Evolutionary conservation across 2,329 filamentous ascomycete species (phyloP).

Genomic region (Colletotrichum acutatum): DNA sequence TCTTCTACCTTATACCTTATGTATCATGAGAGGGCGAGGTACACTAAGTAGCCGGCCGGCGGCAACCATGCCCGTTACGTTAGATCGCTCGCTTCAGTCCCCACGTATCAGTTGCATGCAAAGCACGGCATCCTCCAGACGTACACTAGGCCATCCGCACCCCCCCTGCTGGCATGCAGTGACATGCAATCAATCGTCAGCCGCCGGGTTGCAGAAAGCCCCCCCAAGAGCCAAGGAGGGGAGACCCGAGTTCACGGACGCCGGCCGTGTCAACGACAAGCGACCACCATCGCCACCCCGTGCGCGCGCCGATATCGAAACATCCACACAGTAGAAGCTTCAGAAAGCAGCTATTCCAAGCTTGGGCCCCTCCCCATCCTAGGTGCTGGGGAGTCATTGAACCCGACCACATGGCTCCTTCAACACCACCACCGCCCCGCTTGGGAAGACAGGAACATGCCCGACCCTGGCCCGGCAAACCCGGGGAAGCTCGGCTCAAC

Average conservation of each 20-base stretch:
- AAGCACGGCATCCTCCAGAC: slow-evolving; percentile 5
- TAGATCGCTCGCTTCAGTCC: slow-evolving; percentile 20
- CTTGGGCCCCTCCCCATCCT: background rate
- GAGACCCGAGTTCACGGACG: slow-evolving; percentile 10
- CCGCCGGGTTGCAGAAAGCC: slow-evolving; percentile 15
- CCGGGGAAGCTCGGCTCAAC: slow-evolving; percentile 2
- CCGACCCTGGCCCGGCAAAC: slow-evolving; percentile 18
- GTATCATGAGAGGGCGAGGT: background rate
- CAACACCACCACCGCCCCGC: slow-evolving; percentile 10
- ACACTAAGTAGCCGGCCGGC: background rate
- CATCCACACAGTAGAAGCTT: background rate
- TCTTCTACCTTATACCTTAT: background rate
- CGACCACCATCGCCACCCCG: slow-evolving; percentile 19
- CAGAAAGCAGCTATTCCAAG: background rate
- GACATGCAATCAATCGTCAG: slow-evolving; percentile 7
- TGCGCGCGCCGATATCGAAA: slow-evolving; percentile 18
- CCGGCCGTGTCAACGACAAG: background rate
- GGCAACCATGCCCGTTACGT: slow-evolving; percentile 25
- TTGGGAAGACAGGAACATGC: slow-evolving; percentile 11
- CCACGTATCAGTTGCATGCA: slow-evolving; percentile 29
- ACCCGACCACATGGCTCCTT: slow-evolving; percentile 30
- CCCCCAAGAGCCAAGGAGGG: too few species aligned
- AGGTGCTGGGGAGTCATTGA: slow-evolving; percentile 7
- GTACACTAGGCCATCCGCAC: too few species aligned
- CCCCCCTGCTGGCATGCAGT: background rate